These are phyloP conservation scores for Acacia crassicarpa DNA, from an alignment of 306 rosid species.

Conservation along the genomic window DNA sequence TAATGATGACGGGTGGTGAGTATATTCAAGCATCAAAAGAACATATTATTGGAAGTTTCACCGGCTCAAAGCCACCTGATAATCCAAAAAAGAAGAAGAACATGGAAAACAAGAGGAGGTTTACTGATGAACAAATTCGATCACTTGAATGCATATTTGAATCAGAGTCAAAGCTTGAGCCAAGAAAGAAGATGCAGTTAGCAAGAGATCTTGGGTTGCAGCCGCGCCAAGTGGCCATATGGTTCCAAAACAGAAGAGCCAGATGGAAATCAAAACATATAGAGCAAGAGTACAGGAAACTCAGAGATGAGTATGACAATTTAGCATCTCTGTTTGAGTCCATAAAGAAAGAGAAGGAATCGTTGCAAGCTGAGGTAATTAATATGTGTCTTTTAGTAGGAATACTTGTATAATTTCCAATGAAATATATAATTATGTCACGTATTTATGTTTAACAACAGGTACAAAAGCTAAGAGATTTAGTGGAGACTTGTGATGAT, in stretches of 20 bases:
- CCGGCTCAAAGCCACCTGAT: slow-evolving; percentile 28
- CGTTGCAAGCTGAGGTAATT: slow-evolving; percentile 72
- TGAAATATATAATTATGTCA: neutral
- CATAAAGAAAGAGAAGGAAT: slow-evolving; percentile 69
- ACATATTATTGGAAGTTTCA: slow-evolving; percentile 33
- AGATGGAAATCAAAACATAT: slow-evolving; percentile 90
- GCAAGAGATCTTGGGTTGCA: slow-evolving; percentile 92
- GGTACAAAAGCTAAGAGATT: slow-evolving; percentile 60
- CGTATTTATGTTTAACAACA: slow-evolving; percentile 30
- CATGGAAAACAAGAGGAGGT: slow-evolving; percentile 64
- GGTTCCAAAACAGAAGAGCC: slow-evolving; percentile 96
- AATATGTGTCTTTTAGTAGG: slow-evolving; percentile 8
- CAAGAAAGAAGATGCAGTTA: slow-evolving; percentile 73
- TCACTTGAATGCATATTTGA: slow-evolving; percentile 72
- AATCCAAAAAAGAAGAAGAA: slow-evolving; percentile 51
- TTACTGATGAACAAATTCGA: slow-evolving; percentile 73
- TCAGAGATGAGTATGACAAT: slow-evolving; percentile 62
- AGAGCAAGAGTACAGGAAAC: slow-evolving; percentile 66
- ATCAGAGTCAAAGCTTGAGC: slow-evolving; percentile 80
- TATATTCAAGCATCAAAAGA: slow-evolving; percentile 39
- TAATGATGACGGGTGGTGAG: slow-evolving; percentile 57
- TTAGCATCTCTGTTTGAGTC: slow-evolving; percentile 63
- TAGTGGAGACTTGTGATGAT: slow-evolving; percentile 29
- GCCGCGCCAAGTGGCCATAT: slow-evolving; percentile 89
- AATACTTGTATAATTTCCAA: neutral